phyloP scores from a whole-genome alignment of 2,329 filamentous ascomycete species.

The Gnomoniopsis smithogilvyi region DNA sequence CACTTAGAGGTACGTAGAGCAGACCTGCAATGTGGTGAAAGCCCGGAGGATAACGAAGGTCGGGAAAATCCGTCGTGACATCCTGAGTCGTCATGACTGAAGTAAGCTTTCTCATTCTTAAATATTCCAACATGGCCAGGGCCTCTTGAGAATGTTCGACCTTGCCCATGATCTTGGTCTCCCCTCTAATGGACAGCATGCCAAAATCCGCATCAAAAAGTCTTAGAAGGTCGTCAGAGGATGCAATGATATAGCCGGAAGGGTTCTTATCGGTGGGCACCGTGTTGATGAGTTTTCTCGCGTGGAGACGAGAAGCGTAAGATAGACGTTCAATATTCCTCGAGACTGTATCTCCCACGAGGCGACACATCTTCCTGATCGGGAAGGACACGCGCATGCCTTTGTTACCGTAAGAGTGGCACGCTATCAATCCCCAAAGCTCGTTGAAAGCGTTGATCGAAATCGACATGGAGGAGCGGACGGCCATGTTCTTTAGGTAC shows the following conservation, averaged over 20 bases:
- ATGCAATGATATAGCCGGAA: slow-evolving; percentile 86
- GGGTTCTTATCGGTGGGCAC: slow-evolving; percentile 77
- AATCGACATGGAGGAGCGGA: slow-evolving; percentile 92
- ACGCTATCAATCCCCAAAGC: slow-evolving; percentile 84
- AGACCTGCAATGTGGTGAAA: slow-evolving; percentile 76
- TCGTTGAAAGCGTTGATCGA: slow-evolving; percentile 84
- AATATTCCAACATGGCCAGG: slow-evolving; percentile 78
- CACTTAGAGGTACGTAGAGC: slow-evolving; percentile 76
- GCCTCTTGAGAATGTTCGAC: slow-evolving; percentile 78
- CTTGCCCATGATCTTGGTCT: slow-evolving; percentile 80
- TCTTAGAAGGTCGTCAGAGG: slow-evolving; percentile 78
- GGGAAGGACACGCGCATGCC: slow-evolving; percentile 93
- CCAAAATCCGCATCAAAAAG: slow-evolving; percentile 88
- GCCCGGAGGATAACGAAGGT: slow-evolving; percentile 74
- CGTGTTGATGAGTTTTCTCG: slow-evolving; percentile 84
- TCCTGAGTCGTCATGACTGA: slow-evolving; percentile 78
- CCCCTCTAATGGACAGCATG: slow-evolving; percentile 77
- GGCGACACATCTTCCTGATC: slow-evolving; percentile 85
- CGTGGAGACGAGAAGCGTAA: slow-evolving; percentile 80
- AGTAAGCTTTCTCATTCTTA: slow-evolving; percentile 71
- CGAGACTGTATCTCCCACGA: slow-evolving; percentile 82
- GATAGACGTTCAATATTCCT: slow-evolving; percentile 85
- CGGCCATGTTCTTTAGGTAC: slow-evolving; percentile 84
- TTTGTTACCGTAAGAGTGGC: slow-evolving; percentile 71
- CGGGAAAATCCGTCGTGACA: slow-evolving; percentile 72